These are phyloP conservation scores for Zoysia matrella DNA, from an alignment of 202 grass and related monocot species.

Conservation along the genomic window DNA sequence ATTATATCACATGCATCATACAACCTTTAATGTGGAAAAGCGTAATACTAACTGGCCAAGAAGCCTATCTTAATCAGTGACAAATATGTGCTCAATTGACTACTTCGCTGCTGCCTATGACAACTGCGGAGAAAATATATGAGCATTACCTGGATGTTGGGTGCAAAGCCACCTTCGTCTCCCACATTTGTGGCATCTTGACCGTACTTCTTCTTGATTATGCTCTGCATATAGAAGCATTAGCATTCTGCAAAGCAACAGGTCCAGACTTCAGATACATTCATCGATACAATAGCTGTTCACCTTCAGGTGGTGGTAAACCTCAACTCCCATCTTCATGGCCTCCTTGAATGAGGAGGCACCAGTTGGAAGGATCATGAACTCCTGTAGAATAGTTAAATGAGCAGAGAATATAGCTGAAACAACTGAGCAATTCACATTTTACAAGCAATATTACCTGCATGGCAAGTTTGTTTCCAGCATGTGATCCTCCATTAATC, in stretches of 20 bases:
- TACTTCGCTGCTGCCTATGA: neutral
- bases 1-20: neutral
- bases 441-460: conserved; percentile 52
- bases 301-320: conserved; percentile 47
- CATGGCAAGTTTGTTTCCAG: conserved; percentile 98
- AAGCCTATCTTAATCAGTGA: neutral
- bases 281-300: neutral
- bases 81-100: neutral
- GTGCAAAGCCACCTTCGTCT: conserved; percentile 96
- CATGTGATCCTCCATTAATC: conserved; percentile 95
- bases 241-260: neutral
- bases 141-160: conserved; percentile 84
- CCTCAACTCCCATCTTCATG: too few species aligned
- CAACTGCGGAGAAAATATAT: neutral
- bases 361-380: conserved; percentile 87
- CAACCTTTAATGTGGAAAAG: neutral
- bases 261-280: neutral
- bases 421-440: neutral
- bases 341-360: too few species aligned
- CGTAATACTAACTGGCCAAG: neutral
- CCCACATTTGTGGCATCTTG: too few species aligned
- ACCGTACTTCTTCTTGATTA: too few species aligned
- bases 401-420: conserved; percentile 23
- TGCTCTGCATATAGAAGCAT: neutral
- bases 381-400: conserved; percentile 61